phyloP scores from a whole-genome alignment of 108 stramenopile species.

The Conticribra guillardii region DNA sequence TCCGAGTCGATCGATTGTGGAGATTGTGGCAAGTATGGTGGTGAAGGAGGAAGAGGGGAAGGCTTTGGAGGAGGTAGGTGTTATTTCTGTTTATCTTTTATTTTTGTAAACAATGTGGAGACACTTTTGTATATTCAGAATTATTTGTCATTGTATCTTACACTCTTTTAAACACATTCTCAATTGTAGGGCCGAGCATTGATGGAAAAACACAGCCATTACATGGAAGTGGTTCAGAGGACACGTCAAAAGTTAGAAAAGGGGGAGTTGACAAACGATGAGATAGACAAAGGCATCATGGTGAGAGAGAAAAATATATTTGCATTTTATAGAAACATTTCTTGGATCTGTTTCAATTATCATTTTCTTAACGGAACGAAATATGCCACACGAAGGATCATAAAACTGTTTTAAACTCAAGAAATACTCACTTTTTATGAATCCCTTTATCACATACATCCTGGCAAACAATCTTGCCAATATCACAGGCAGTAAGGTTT shows the following conservation, averaged over 20 bases:
- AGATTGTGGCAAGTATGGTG: constrained; percentile 49
- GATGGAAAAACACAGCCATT: constrained; percentile 17
- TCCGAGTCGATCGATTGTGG: constrained; percentile 47
- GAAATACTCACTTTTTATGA: no score
- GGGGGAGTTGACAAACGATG: constrained; percentile 41
- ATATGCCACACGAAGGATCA: no score
- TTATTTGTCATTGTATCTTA: neutral
- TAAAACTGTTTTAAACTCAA: no score
- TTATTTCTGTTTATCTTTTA: neutral
- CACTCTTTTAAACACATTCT: neutral
- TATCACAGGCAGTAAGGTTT: constrained; percentile 45
- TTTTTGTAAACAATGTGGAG: no score
- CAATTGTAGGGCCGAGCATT: neutral
- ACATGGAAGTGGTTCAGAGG: constrained; percentile 58
- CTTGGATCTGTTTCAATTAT: neutral
- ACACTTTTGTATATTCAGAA: no score
- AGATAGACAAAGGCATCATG: constrained; percentile 45
- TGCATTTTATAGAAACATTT: neutral
- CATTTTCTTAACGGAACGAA: no score
- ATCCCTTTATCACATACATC: neutral
- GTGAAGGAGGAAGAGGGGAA: constrained; percentile 12
- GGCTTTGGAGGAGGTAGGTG: constrained; percentile 13
- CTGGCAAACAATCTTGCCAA: no score
- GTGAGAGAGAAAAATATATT: neutral
- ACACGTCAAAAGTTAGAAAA: constrained; percentile 53